Percentiles rank a stretch among this genome's conserved stretches.
These are phyloP conservation scores for Tagetes erecta DNA, from an alignment of 129 eudicot species.

Conservation along the genomic window DNA sequence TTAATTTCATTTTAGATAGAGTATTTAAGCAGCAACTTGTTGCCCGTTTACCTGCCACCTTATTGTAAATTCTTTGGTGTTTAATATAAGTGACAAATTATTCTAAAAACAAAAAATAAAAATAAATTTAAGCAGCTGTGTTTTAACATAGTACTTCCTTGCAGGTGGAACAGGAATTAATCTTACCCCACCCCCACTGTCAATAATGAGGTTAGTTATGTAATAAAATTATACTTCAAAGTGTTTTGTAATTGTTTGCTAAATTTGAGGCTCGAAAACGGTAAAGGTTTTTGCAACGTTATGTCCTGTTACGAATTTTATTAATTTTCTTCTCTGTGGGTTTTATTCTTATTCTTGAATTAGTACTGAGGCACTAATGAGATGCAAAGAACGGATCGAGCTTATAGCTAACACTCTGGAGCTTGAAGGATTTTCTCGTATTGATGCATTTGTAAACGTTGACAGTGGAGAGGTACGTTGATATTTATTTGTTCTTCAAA, in stretches of 20 bases:
- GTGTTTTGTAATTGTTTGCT: neutral
- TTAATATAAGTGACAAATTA: no score
- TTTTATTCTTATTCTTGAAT: slow-evolving; percentile 23
- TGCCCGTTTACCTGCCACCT: no score
- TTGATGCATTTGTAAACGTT: slow-evolving; percentile 88
- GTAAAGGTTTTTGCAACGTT: neutral
- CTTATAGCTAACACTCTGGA: slow-evolving; percentile 80
- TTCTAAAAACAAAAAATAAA: no score
- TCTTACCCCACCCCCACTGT: slow-evolving; percentile 84
- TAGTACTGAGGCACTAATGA: slow-evolving; percentile 68
- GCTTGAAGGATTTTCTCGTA: slow-evolving; percentile 92
- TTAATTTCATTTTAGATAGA: neutral
- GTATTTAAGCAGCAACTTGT: slow-evolving; percentile 7
- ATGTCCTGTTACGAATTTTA: neutral
- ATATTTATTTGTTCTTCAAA: neutral
- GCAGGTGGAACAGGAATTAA: slow-evolving; percentile 98
- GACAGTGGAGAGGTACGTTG: slow-evolving; percentile 81
- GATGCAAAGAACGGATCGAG: slow-evolving; percentile 75
- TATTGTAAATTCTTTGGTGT: no score
- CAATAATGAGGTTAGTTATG: slow-evolving; percentile 69
- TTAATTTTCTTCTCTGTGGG: neutral
- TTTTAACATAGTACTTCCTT: slow-evolving; percentile 27
- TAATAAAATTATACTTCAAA: neutral
- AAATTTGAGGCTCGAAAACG: neutral
- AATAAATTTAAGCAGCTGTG: no score